Base-by-base conservation (phyloP, 352 stramenopile genomes). In the Pythium guiyangense region DNA sequence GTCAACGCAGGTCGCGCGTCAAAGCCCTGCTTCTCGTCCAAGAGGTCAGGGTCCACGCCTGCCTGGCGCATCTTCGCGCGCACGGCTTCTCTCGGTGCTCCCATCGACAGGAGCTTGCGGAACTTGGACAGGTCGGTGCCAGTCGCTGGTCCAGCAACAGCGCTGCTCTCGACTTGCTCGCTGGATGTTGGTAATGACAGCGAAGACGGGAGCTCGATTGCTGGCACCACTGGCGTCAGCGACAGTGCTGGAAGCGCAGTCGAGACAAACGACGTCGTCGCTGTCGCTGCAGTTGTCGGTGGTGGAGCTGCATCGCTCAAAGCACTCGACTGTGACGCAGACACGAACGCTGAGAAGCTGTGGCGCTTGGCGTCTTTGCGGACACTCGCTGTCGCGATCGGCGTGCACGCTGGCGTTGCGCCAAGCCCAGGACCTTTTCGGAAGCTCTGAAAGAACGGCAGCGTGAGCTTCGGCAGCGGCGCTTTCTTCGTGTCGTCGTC, bases 41-140 rank as follows among this genome's bases (percentile, higher is more conserved):
- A 52, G 5, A 87, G 63, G n/a, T 76, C 54, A 9, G 79, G 77
- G 46, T 90, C 64, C 5, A 89, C 52, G 0, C 79, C 79, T 29
- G 60, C 88, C 52, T 93, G 77, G 18, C 61, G 42, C 71, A 97
- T 84, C 48, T 84, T 90, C 10, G 66, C 74, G 47, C 79, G 73
- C 11, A 86, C 73, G 10, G 84, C 88, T 27, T 81, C 88, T 6
- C 84, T 66, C 2, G 82, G 85, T 12, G 92, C 81, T 3, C 85
- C 86, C 80, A 96, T 94, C 1, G 74, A 74, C 14, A 95, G 53
- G 68, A 99, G 84, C 61, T 98, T 98, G 40, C 97, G 97, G 59
- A 98, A 98, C 34, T 84, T 84, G 6, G 69, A 70, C 46, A 86
- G 48, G 44, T 86, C 73, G 15, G 64, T 54, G 9, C 43, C 69